Evolutionary conservation across 2,329 filamentous ascomycete species (phyloP).

Genomic region (Gnomoniopsis smithogilvyi): DNA sequence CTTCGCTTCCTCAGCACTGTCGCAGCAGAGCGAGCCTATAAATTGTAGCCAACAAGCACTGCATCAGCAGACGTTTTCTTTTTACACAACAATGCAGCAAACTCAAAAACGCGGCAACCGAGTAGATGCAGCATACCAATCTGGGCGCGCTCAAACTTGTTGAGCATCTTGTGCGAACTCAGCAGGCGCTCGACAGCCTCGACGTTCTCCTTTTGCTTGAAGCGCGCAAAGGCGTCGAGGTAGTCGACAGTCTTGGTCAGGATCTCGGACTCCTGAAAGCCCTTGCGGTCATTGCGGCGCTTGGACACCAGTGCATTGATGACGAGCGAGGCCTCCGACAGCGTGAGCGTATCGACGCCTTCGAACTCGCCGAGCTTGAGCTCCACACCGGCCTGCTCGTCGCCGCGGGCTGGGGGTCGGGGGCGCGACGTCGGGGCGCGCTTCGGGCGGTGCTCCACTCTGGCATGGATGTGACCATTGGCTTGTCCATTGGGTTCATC

Average conservation of each 20-base stretch:
- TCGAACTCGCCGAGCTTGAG: conserved; percentile 93
- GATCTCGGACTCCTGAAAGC: conserved; percentile 80
- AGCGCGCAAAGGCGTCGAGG: conserved; percentile 89
- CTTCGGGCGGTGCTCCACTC: conserved; percentile 2
- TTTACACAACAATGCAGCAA: not conserved
- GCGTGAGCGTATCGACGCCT: conserved; percentile 83
- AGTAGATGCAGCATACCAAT: conserved; percentile 59
- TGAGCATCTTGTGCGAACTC: conserved; percentile 73
- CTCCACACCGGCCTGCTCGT: conserved; percentile 80
- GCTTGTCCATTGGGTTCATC: not conserved
- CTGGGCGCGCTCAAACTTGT: conserved; percentile 91
- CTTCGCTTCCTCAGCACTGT: conserved; percentile 91
- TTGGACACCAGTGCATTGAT: conserved; percentile 86
- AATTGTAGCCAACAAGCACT: not conserved
- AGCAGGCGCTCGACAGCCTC: conserved; percentile 90
- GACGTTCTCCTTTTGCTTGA: conserved; percentile 92
- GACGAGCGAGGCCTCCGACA: conserved; percentile 88
- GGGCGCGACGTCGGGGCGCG: conserved; percentile 57
- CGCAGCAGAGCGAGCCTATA: conserved; percentile 84
- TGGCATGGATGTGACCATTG: conserved; percentile 2
- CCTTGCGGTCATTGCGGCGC: conserved; percentile 74
- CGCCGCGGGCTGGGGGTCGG: conserved; percentile 67
- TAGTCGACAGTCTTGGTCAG: conserved; percentile 88
- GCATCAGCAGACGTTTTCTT: conserved; percentile 5
- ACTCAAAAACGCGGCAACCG: not conserved